These are phyloP conservation scores for Scenedesmus sp. DNA, from an alignment of 163 green algal genomes.

Conservation along the genomic window DNA sequence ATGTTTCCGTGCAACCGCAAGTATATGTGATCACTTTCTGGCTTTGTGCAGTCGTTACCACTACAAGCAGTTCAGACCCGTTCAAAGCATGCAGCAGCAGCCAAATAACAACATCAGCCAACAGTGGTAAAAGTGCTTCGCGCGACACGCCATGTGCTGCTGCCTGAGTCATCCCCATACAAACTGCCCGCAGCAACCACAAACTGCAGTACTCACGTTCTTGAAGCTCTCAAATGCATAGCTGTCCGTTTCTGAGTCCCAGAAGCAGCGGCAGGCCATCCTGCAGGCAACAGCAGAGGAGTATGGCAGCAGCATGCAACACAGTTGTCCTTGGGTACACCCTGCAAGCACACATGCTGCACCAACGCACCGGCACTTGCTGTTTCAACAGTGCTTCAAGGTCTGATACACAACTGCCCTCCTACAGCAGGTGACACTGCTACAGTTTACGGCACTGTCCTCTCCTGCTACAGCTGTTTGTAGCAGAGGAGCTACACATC, in stretches of 20 bases:
- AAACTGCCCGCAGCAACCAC: no score
- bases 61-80: no score
- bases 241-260: conserved; percentile 81
- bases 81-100: no score
- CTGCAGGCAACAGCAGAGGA: neutral
- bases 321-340: neutral
- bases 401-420: no score
- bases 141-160: neutral
- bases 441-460: neutral
- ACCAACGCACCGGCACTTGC: neutral
- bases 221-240: conserved; percentile 78
- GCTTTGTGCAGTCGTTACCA: no score
- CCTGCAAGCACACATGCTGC: neutral
- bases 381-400: neutral
- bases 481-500: no score
- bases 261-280: conserved; percentile 80
- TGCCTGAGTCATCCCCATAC: no score
- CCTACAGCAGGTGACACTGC: no score
- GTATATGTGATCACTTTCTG: no score
- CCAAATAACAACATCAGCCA: neutral
- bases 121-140: neutral
- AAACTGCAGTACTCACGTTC: conserved; percentile 64
- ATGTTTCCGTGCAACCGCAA: no score
- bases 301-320: neutral
- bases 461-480: neutral